Evolutionary conservation across 73 alveolate species (phyloP), one percentile per base, ranked within the genome.

Genomic region (Paramecium tetraurelia): DNA sequence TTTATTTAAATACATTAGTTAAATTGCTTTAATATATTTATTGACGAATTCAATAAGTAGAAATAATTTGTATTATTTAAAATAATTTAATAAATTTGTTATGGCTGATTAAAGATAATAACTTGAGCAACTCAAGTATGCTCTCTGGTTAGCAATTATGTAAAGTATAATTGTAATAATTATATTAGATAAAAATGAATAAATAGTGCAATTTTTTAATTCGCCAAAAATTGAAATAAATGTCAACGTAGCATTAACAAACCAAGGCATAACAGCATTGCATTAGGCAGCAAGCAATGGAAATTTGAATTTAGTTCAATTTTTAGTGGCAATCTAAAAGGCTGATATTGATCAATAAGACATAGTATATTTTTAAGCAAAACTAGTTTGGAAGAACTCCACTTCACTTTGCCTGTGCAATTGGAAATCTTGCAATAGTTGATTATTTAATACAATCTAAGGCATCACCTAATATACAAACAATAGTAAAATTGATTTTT

Each of bases 271-370:
- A 10, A 80, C 70, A 11, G 90, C 90, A 24, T 44, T 80, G 18
- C 90, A 80, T 80, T 44, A 80, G 58, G 90, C 90, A 24, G 46
- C 76, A 41, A 80, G 90, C 33, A 80, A 80, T 80, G 90, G 90
- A 11, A 80, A 80, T 35, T 48, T 80, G 57, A 80, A 80, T 80
- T 80, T 80, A 41, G 90, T 80, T 11, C 33, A 80, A 46, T 80
- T 80, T 80, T 46, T 80, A 80, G 90, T 80, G 0, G 90, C 90
- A 10, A 80, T 80, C 12, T 40, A 38, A 58, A 80, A 80, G 31
- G 70, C 90, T 43, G 57, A 80, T 46, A 80, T 80, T 4, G 90
- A 80, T 46, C 36, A 21, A 24, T 43, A 44, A 80, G 90, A 80
- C 24, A 12, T 40, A 16, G 90, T 80, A 80, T 8, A 40, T 31